Evolutionary conservation across 352 stramenopile genomes (phyloP), one percentile per base, ranked within the genome.

Genomic region (Pythium sukuiense): DNA sequence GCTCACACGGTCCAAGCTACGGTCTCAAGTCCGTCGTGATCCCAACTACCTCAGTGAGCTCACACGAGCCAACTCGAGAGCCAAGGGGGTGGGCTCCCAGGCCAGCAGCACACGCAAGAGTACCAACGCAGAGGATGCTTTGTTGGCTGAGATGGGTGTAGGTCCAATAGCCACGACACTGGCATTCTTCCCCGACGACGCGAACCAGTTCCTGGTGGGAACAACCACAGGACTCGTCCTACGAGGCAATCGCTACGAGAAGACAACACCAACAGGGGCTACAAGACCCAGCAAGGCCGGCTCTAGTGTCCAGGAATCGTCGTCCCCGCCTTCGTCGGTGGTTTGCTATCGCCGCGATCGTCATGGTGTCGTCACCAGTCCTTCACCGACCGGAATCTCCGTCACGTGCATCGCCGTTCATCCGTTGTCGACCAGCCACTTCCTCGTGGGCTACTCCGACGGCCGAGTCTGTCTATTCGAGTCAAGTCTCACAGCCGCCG

Each of bases 361-460:
- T 16, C 35, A 43, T 39, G 53, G 32, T 12, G 14, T 48, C 20
- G 32, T 59, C 8, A 24, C 43, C 1, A 13, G 45, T 7, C 45
- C 35, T 2, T n/a, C 33, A 26, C 37, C 37, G 3, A 4, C 30
- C 8, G 53, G 61, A 53, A 45, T 76, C 14, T 78, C 87, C 37
- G 77, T 81, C 12, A 67, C 61, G 1, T 73, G 61, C 43, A 77
- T 90, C 41, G 81, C 72, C 13, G 88, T 87, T 37, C 76, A 89
- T 59, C 81, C 81, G 20, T 77, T 83, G 26, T 48, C 74, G 12
- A 24, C 60, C 0, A 58, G 73, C 26, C 89, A 89, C 67, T 90
- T 92, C 41, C 76, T 92, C 24, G 83, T 78, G 2, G 83, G 83
- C 0, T 92, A 88, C 46, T 71, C 76, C 39, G 83, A 92, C 43